These are phyloP conservation scores for Scortechinia acanthostroma DNA, from an alignment of 2,329 filamentous ascomycete species.

Conservation along the genomic window DNA sequence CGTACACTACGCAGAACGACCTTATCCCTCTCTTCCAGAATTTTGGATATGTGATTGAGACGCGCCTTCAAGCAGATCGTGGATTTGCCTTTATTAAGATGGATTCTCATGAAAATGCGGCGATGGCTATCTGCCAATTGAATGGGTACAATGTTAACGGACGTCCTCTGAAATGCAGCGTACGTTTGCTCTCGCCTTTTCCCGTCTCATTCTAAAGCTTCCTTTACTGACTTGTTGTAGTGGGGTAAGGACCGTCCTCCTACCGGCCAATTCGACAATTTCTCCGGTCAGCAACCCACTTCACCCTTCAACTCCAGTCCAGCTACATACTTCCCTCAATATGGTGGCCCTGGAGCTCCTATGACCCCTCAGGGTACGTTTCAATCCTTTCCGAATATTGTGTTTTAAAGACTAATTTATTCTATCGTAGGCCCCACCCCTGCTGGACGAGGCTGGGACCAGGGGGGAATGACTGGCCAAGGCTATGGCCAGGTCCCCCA, in stretches of 20 bases:
- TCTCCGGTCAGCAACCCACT: slow-evolving; percentile 65
- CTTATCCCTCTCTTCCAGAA: slow-evolving; percentile 97
- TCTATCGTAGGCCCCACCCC: slow-evolving; percentile 9
- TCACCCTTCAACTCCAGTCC: slow-evolving; percentile 71
- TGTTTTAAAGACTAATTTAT: slow-evolving; percentile 8
- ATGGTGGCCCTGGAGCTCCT: slow-evolving; percentile 49
- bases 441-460: slow-evolving; percentile 48
- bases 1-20: slow-evolving; percentile 93
- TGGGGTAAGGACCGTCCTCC: slow-evolving; percentile 99
- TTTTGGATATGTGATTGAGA: slow-evolving; percentile 95
- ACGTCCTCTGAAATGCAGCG: slow-evolving; percentile 93
- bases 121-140: slow-evolving; percentile 95
- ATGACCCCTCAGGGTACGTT: slow-evolving; percentile 1
- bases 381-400: slow-evolving; percentile 11
- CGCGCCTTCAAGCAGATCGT: slow-evolving; percentile 92
- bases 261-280: slow-evolving; percentile 63
- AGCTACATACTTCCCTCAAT: slow-evolving; percentile 84
- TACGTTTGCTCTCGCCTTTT: slow-evolving; percentile 44
- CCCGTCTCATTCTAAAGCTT: slow-evolving; percentile 3
- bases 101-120: slow-evolving; percentile 95
- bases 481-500: slow-evolving; percentile 64
- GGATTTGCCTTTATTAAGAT: slow-evolving; percentile 99
- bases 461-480: slow-evolving; percentile 56
- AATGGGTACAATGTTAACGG: slow-evolving; percentile 98
- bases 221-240: slow-evolving; percentile 38